Evolutionary conservation across 1,139 yeast species (phyloP), one percentile per base, ranked within the genome.

Genomic region (Hemisphaericaspora lyxosophila): DNA sequence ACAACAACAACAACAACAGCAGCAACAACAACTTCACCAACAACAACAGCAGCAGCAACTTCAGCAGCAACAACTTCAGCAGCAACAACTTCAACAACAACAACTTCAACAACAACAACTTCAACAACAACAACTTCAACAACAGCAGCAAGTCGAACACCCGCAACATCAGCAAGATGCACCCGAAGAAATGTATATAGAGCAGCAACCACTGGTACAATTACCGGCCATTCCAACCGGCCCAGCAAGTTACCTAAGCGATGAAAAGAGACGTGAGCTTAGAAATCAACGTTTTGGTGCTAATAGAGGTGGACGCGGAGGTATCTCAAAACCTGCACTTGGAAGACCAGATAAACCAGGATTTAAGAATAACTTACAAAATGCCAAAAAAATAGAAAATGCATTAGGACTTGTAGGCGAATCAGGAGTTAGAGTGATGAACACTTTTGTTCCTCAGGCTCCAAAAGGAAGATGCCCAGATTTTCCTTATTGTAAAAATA

Each of bases 401-500:
- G 72, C 70, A 29, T 55, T 75, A 59, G 60, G 61, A 32, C 19
- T 16, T 16, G 22, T 18, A 15, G 34, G 36, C 27, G 26, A 13
- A 9, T 25, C 36, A 5, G 27, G 39, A 14, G 36, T 32, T n/a
- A 30, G 17, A 31, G 22, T 34, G 16, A 17, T 35, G 18, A 46
- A 51, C 26, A 57, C 57, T 39, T 60, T 59, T 46, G 56, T 53
- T 14, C 58, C 58, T 12, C 67, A 73, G 55, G 69, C 78, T 33
- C 62, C 77, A 35, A 75, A 73, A 46, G 83, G 83, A 31, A 78
- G 96, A 57, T 88, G 96, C 59, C 71, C 73, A 25, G 75, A 82
- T 40, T 86, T 86, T 66, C 96, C 96, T 24, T 77, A 82, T 54
- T 88, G 96, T 64, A 61, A 71, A 38, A 75, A 78, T 39, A 78